Base-by-base conservation (phyloP, 75 land plant genomes). In the Gnetum montanum region DNA sequence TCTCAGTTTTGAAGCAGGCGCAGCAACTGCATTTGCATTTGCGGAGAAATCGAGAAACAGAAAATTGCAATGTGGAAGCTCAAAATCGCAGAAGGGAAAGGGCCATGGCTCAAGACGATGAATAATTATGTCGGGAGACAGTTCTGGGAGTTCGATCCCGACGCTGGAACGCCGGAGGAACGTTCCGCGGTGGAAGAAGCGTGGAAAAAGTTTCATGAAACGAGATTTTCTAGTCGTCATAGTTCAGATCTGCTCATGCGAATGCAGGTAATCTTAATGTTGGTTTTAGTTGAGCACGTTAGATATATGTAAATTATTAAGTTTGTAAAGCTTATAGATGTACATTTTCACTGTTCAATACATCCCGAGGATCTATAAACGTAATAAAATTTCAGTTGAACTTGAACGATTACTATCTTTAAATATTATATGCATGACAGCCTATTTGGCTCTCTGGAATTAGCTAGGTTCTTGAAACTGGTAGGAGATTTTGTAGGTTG, bases 251-350 rank as follows among this genome's bases (percentile, higher is more conserved):
- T 78, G 19, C 67, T 81, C 40, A 85, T 88, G 93, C 64, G 91
- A 41, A 23, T 81, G 62, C 93, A 88, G 93, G 93, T 88, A 45
- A n/a, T n/a, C n/a, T n/a, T n/a, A n/a, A n/a, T n/a, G n/a, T n/a
- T n/a, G 19, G 13, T 54, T 35, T 20, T n/a, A n/a, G n/a, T n/a
- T n/a, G n/a, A n/a, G n/a, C n/a, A n/a, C n/a, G n/a, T n/a, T n/a
- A n/a, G n/a, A 8, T 54, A 31, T 5, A 23, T 27, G 31, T 8
- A 28, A 27, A 16, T 23, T 54, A 16, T n/a, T 23, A 28, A 7
- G 8, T 28, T 28, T 31, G 24, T 54, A 25, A 44, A 54, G 59
- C 19, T 62, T 62, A 45, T 36, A 24, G 38, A 44, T 54, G 58
- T 38, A 12, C 28, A 46, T 43, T 37, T 31, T 18, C 19, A 12